phyloP scores from a whole-genome alignment of 1,284 basidiomycete species.

The Ganoderma resinaceum region DNA sequence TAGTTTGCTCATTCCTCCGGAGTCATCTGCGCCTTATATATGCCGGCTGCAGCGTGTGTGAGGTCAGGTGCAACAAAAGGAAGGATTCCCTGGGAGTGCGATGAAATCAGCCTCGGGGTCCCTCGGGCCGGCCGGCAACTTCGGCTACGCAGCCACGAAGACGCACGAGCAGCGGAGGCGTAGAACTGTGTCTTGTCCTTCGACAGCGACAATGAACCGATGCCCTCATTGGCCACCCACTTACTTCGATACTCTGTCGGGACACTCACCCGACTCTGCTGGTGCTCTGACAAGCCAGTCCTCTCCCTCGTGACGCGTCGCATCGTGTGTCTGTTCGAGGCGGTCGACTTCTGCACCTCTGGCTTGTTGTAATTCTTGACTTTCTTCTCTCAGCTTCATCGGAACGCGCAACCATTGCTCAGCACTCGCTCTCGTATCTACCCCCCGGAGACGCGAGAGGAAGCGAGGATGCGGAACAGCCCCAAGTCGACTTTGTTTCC shows the following conservation, averaged over 20 bases:
- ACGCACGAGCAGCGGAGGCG: too few species aligned
- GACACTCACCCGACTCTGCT: slow-evolving; percentile 1
- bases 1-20: background rate
- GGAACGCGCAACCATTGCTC: slow-evolving; percentile 30
- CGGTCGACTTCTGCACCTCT: background rate
- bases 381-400: slow-evolving; percentile 18
- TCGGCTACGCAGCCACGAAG: too few species aligned
- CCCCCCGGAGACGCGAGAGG: slow-evolving; percentile 25
- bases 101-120: background rate
- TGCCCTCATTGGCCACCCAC: slow-evolving; percentile 16
- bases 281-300: background rate
- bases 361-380: background rate
- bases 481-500: too few species aligned
- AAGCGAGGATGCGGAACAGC: too few species aligned
- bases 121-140: background rate
- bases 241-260: slow-evolving; percentile 16
- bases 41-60: background rate
- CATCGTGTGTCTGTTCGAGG: background rate
- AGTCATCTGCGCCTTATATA: background rate
- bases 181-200: background rate
- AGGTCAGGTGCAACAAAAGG: background rate
- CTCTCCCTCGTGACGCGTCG: background rate
- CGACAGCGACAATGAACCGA: background rate
- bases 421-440: slow-evolving; percentile 33
- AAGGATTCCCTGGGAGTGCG: background rate